Evolutionary conservation across 148 eudicot species (phyloP).

Genomic region (Amaranthus palmeri): DNA sequence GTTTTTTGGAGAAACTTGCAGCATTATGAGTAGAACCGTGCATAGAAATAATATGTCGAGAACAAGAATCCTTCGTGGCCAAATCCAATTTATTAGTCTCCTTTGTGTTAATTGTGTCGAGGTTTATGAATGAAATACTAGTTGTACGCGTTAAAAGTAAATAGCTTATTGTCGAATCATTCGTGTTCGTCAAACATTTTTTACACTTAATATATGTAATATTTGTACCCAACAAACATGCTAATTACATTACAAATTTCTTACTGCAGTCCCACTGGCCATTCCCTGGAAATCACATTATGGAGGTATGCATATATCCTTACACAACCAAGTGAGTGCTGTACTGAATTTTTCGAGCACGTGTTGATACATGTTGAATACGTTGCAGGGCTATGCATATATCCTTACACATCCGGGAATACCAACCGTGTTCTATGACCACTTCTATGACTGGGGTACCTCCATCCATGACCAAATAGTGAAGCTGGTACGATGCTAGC

Average conservation of each 20-base stretch:
- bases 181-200: neutral
- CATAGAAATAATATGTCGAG: neutral
- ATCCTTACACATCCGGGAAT: constrained; percentile 91
- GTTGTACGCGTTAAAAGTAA: no score
- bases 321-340: neutral
- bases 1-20: neutral
- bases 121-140: neutral
- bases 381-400: constrained; percentile 81
- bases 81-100: neutral
- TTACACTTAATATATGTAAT: neutral
- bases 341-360: neutral
- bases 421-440: constrained; percentile 86
- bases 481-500: constrained; percentile 57
- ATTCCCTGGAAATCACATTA: constrained; percentile 67
- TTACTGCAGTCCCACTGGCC: constrained; percentile 94
- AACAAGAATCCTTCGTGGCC: neutral
- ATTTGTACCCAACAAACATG: neutral
- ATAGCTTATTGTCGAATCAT: neutral
- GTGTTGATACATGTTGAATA: neutral
- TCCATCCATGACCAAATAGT: constrained; percentile 74
- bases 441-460: constrained; percentile 78
- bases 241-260: neutral
- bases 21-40: neutral
- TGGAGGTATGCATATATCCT: no score
- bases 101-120: neutral